phyloP scores from a whole-genome alignment of 2,329 filamentous ascomycete species.

The Stylonectria norvegica region DNA sequence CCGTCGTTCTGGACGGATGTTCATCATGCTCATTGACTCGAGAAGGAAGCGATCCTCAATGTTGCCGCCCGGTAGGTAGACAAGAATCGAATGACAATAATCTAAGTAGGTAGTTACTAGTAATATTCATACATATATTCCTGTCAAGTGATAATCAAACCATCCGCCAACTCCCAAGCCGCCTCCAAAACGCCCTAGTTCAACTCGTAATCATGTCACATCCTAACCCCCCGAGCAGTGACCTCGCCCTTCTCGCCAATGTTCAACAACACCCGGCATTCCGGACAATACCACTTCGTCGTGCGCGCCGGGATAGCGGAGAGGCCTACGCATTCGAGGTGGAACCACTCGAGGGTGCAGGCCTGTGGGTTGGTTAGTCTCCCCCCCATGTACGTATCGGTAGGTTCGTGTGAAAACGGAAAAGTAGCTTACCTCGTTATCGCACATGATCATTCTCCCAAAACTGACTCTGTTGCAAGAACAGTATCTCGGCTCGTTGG shows the following conservation, averaged over 20 bases:
- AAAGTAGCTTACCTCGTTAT: slow-evolving; percentile 65
- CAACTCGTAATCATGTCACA: no score
- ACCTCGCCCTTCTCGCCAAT: slow-evolving; percentile 63
- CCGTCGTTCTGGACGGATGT: no score
- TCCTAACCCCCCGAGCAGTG: slow-evolving; percentile 54
- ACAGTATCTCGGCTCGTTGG: slow-evolving; percentile 73
- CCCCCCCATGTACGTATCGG: slow-evolving; percentile 5
- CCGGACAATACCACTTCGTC: slow-evolving; percentile 81
- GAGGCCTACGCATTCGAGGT: slow-evolving; percentile 72
- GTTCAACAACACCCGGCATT: slow-evolving; percentile 62
- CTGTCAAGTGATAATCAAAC: no score
- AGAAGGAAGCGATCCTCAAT: no score
- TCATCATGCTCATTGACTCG: no score
- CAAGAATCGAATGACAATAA: no score
- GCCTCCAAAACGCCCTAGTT: no score
- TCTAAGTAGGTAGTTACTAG: no score
- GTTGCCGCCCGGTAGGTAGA: no score
- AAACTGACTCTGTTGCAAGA: slow-evolving; percentile 76
- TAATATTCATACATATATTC: no score
- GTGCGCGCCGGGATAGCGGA: slow-evolving; percentile 65
- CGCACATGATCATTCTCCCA: slow-evolving; percentile 79
- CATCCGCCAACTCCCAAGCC: no score
- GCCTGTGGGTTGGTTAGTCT: slow-evolving; percentile 39
- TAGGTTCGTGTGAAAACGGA: slow-evolving; percentile 7
- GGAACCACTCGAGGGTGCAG: slow-evolving; percentile 83